These are phyloP conservation scores for Fagus sylvatica DNA, from an alignment of 306 rosid species.

Conservation along the genomic window DNA sequence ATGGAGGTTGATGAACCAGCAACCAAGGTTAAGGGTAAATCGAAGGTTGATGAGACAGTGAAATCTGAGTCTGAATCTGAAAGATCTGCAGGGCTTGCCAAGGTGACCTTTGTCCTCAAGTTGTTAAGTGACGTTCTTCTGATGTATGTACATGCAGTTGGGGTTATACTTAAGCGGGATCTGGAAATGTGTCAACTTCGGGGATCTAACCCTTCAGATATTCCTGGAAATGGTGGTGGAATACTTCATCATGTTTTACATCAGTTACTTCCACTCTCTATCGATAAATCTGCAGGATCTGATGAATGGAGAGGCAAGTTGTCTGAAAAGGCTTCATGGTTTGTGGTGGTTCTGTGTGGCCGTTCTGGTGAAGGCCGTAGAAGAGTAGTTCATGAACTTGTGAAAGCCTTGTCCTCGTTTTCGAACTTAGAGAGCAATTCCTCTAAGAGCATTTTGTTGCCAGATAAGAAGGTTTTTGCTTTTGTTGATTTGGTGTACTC, in stretches of 20 bases:
- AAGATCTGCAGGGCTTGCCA: conserved; percentile 87
- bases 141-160: conserved; percentile 93
- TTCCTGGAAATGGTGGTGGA: conserved; percentile 65
- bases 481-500: conserved; percentile 85
- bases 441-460: conserved; percentile 54
- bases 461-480: conserved; percentile 84
- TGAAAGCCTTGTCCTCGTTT: conserved; percentile 65
- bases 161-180: conserved; percentile 89
- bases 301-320: conserved; percentile 96
- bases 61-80: conserved; percentile 69
- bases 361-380: conserved; percentile 97
- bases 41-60: conserved; percentile 75
- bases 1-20: conserved; percentile 96
- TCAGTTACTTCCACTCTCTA: conserved; percentile 72
- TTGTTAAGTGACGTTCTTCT: conserved; percentile 89
- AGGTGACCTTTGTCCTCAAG: conserved; percentile 92
- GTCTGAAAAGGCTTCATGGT: conserved; percentile 94
- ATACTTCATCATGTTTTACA: conserved; percentile 78
- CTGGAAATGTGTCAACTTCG: conserved; percentile 83
- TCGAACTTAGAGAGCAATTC: conserved; percentile 69
- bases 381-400: conserved; percentile 83
- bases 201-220: conserved; percentile 64
- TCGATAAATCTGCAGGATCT: conserved; percentile 90
- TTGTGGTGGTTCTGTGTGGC: conserved; percentile 86
- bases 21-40: conserved; percentile 89